A percentile compares a stretch with the other conserved stretches of the same genome.
phyloP scores from a whole-genome alignment of 2,329 filamentous ascomycete species.

The Bipolaris bicolor region DNA sequence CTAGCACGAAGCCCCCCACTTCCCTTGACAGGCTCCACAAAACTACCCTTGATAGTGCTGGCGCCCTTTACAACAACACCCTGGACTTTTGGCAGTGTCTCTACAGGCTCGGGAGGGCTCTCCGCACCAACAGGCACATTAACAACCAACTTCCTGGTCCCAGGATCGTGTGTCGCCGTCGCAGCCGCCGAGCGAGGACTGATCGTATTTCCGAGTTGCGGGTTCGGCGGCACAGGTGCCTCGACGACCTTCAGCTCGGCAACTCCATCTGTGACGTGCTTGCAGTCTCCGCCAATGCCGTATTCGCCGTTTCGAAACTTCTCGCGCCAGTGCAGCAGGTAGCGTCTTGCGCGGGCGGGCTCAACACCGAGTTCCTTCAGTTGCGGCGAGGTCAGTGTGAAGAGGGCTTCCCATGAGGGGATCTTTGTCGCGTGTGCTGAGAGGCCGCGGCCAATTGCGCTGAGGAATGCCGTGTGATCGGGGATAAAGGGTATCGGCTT shows the following conservation, averaged over 20 bases:
- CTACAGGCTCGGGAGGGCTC: conserved; percentile 48
- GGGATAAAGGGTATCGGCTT: conserved; percentile 83
- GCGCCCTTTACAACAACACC: conserved; percentile 73
- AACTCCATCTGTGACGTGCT: conserved; percentile 67
- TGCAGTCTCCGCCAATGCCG: conserved; percentile 82
- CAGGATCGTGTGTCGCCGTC: conserved; percentile 60
- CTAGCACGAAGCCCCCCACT: conserved; percentile 64
- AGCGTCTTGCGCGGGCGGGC: conserved; percentile 79
- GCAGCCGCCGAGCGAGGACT: conserved; percentile 44
- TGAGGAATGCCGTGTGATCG: conserved; percentile 84
- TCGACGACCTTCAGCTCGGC: conserved; percentile 66
- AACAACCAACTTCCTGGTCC: conserved; percentile 64
- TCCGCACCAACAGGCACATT: conserved; percentile 60
- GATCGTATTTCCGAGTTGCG: conserved; percentile 32
- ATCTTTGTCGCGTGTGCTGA: conserved; percentile 85
- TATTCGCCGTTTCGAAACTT: conserved; percentile 78
- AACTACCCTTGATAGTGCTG: conserved; percentile 75
- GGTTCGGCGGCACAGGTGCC: conserved; percentile 51
- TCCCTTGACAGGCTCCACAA: conserved; percentile 71
- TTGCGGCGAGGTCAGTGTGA: conserved; percentile 77
- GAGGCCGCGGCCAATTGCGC: conserved; percentile 86
- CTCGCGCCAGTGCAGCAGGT: conserved; percentile 86
- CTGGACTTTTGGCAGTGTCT: conserved; percentile 61
- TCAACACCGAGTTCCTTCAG: conserved; percentile 84
- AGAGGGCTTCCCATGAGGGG: conserved; percentile 87